Base-by-base conservation (phyloP, 1,284 basidiomycete species). In the Trichosporon sp. region DNA sequence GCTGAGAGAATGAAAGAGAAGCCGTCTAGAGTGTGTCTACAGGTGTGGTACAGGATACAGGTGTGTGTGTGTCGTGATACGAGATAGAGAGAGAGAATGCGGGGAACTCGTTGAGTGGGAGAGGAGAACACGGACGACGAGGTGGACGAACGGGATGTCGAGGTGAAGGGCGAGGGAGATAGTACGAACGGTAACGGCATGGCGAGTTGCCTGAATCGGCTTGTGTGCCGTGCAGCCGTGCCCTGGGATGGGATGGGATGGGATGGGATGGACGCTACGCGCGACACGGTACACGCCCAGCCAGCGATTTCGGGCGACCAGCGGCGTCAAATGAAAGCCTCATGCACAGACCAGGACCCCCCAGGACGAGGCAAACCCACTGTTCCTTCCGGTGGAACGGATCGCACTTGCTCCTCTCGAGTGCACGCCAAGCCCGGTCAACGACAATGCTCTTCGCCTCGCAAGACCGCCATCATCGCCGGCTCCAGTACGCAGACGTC, bases 1-100 rank as follows among this genome's bases (percentile, higher is more conserved):
- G n/a, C 7, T 23, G 5, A 51, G 15, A 29, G 18, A 15, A 75
- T 38, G 75, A 70, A 13, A 13, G 32, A 7, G 9, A 25, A 18
- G 38, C 27, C 27, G 64, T 15, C 29, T 58, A 25, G 42, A 29
- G 27, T 15, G 64, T 53, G 32, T 32, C 51, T 56, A 34, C 29
- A 31, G 51, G 42, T 47, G 62, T 51, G 47, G 23, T 51, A 51
- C 47, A 51, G 18, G 12, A 12, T 51, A 51, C 47, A 51, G 47
- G 23, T 5, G 23, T 51, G 47, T 42, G 38, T 42, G 38, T 18
- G 38, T 42, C 38, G 38, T 42, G n/a, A n/a, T n/a, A n/a, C 38
- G 38, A 42, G 18, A 18, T 18, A 5, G 35, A 12, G 38, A 38
- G 38, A 42, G 38, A 42, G 38, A 42, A 51, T 51, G 47, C 47